A percentile compares a stretch with the other conserved stretches of the same genome.
These are phyloP conservation scores for Elsinoe australis DNA, from an alignment of 2,329 filamentous ascomycete species.

Conservation along the genomic window DNA sequence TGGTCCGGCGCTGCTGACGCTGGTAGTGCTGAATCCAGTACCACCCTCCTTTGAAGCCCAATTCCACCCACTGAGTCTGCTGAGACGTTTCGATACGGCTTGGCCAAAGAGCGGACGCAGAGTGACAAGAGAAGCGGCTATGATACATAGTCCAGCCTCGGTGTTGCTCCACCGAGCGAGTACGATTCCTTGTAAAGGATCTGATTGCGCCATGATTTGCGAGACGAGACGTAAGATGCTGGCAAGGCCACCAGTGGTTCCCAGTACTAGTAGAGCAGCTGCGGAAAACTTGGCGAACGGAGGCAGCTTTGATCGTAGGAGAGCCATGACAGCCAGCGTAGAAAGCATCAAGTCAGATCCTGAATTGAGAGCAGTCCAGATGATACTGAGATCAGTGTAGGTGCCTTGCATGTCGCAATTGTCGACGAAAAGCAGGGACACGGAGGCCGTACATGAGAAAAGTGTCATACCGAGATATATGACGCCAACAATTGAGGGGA, in stretches of 20 bases:
- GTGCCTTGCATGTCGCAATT: conserved; percentile 2
- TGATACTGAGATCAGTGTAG: conserved; percentile 25
- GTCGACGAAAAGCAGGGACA: conserved; percentile 6
- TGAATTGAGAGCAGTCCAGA: conserved; percentile 18
- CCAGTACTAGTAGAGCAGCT: not conserved
- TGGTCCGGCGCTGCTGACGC: not conserved
- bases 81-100: not conserved
- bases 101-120: conserved; percentile 8
- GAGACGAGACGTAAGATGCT: conserved; percentile 9
- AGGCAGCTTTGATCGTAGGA: not conserved
- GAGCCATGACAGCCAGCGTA: not conserved
- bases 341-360: not conserved
- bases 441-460: not conserved
- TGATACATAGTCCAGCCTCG: conserved; percentile 13
- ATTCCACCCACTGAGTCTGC: conserved; percentile 2
- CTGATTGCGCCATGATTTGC: conserved; percentile 1
- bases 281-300: conserved; percentile 6
- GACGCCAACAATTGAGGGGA: not conserved
- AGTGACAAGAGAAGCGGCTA: conserved; percentile 6
- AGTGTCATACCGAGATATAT: conserved; percentile 5
- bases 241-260: not conserved
- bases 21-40: conserved; percentile 3
- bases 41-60: not conserved
- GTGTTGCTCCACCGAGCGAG: conserved; percentile 11
- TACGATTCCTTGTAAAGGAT: not conserved